A percentile compares a stretch with the other conserved stretches of the same genome.
These are phyloP conservation scores for Cyathus striatus DNA, from an alignment of 768 basidiomycete species.

Conservation along the genomic window DNA sequence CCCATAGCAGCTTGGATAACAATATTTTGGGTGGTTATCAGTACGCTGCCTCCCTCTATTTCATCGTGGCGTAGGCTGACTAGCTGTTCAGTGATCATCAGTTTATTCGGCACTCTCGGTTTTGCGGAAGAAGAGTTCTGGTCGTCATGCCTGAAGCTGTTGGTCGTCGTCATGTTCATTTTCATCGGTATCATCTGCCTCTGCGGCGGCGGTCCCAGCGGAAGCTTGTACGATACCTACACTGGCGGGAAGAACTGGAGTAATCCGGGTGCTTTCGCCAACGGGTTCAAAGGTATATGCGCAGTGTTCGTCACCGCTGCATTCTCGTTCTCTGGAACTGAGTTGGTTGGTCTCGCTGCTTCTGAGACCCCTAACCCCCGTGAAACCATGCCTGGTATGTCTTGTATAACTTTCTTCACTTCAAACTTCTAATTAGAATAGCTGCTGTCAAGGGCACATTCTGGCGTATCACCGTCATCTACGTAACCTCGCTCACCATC, in stretches of 20 bases:
- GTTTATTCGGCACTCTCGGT: constrained; percentile 39
- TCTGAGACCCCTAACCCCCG: constrained; percentile 43
- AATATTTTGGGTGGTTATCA: constrained; percentile 35
- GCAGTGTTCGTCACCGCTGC: constrained; percentile 43
- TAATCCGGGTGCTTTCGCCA: constrained; percentile 35
- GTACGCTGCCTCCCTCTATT: constrained; percentile 12
- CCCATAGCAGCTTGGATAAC: constrained; percentile 41
- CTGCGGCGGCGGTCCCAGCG: constrained; percentile 34
- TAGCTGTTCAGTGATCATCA: constrained; percentile 25
- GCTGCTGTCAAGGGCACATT: neutral
- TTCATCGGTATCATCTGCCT: constrained; percentile 39
- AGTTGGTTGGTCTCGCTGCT: constrained; percentile 40
- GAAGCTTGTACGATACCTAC: constrained; percentile 28
- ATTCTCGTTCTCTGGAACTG: constrained; percentile 42
- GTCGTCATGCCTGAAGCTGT: constrained; percentile 43
- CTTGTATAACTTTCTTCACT: constrained; percentile 45
- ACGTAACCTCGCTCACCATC: constrained; percentile 36
- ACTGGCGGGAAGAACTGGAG: constrained; percentile 33
- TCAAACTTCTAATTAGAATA: constrained; percentile 20
- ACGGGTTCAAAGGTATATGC: constrained; percentile 42
- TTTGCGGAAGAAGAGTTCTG: constrained; percentile 47
- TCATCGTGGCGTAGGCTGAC: neutral
- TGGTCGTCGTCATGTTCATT: constrained; percentile 40
- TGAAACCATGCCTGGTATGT: constrained; percentile 36
- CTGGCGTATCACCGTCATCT: constrained; percentile 31